Base-by-base conservation (phyloP, 768 basidiomycete genomes). In the Termitomyces eurrhizus region DNA sequence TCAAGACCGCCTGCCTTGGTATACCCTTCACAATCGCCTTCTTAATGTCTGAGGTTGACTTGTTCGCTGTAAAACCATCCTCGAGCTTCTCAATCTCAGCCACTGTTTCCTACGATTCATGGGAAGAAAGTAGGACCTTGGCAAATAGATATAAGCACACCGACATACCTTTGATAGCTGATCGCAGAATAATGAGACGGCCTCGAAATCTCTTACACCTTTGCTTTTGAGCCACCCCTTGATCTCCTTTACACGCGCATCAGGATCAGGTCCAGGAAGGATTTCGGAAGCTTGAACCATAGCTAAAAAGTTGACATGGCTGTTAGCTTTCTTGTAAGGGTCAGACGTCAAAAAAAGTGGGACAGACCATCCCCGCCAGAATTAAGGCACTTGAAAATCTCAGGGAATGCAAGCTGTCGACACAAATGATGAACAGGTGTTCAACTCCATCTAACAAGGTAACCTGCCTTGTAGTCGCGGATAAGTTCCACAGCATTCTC, bases 1-100 rank as follows among this genome's bases (percentile, higher is more conserved):
- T 98, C 62, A 98, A 81, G 6, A 98, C 88, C 7, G 93, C 95
- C 68, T 93, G 89, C 12, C 93, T 86, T 4, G 96, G 96, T 42
- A 98, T 95, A 24, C 87, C 88, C 70, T 95, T 93, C 60, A 98
- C 91, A n/a, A 93, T 85, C 1, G 90, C 94, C 66, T 90, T 92
- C 80, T 94, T 97, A 74, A 96, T 89, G 9, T 80, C 78, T 2
- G 81, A 75, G 1, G 79, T 68, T 1, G 83, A 79, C 69, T 87
- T 90, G 69, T 76, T 83, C 37, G 78, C 77, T 45, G 81, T 87
- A 65, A 93, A 79, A 9, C 69, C 70, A 68, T 95, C 88, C 0
- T 92, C 91, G 7, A 92, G 75, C 56, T 80, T 71, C 74, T 98
- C 93, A 49, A 98, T 87, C 62, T 88, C 83, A 52, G 75, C 68